Percentiles rank a stretch among this genome's conserved stretches.
Conservation (phyloP, 768 basidiomycete species). For the Boletus sensibilis region DNA sequence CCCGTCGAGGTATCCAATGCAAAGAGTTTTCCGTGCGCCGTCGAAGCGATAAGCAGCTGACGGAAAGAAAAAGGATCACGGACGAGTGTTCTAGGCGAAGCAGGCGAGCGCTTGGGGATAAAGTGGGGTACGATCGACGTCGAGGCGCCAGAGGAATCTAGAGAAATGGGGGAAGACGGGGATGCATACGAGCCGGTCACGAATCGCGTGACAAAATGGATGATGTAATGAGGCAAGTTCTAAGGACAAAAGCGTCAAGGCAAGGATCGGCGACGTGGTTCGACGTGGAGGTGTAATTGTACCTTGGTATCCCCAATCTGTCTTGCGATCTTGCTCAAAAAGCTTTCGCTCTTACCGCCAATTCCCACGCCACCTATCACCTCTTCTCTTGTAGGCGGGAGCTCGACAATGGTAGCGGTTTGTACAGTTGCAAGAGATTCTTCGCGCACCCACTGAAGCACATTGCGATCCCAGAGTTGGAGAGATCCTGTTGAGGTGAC, state of each 20-base stretch:
- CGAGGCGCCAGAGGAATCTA: neutral
- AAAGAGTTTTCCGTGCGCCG: constrained; percentile 70
- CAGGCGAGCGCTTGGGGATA: constrained; percentile 25
- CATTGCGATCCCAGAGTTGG: constrained; percentile 66
- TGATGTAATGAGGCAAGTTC: constrained; percentile 69
- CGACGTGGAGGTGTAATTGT: neutral
- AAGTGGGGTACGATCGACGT: constrained; percentile 19
- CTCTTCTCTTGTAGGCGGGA: constrained; percentile 55
- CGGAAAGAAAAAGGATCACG: constrained; percentile 86
- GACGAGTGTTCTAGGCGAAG: constrained; percentile 40
- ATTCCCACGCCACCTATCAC: constrained; percentile 10
- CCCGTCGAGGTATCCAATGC: constrained; percentile 82
- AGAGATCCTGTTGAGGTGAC: constrained; percentile 76
- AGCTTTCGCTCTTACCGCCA: constrained; percentile 39
- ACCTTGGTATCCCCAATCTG: constrained; percentile 65
- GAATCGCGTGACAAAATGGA: constrained; percentile 69
- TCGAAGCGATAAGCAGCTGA: constrained; percentile 76
- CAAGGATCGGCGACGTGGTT: neutral
- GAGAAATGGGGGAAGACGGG: constrained; percentile 36
- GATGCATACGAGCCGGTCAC: constrained; percentile 64
- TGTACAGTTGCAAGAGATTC: constrained; percentile 69
- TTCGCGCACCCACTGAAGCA: constrained; percentile 74
- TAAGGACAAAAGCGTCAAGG: constrained; percentile 25
- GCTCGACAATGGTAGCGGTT: constrained; percentile 70
- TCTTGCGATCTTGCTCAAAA: constrained; percentile 48